Evolutionary conservation across 257 asterid species (phyloP), one percentile per base, ranked within the genome.

Genomic region (Gentiana macrophylla): DNA sequence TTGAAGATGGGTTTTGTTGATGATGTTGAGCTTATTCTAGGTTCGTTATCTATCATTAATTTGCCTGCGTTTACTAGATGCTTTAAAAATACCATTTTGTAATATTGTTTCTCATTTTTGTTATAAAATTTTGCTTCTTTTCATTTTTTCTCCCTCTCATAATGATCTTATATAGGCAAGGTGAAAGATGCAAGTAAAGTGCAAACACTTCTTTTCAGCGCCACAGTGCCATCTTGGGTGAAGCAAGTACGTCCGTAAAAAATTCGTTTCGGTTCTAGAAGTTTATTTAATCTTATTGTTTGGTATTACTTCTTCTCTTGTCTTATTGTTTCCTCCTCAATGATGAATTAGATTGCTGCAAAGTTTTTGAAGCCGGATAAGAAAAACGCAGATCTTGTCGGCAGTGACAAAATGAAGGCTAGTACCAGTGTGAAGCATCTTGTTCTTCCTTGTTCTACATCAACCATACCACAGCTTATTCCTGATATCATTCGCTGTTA

Each of bases 1-100:
- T 69, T 92, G 78, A 83, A 89, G 72, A 92, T 92, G 95, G 99
- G 99, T 58, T 92, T 92, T 74, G 99, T 92, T 60, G 99, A 92
- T 12, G 99, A 92, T 49, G 99, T 92, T 65, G 99, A 92, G 72
- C 81, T 92, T 52, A 88, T 92, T 78, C 86, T 92, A 47, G 95
- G 98, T 91, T 79, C 41, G 74, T 37, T 32, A 51, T 46, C n/a
- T 2, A 46, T 51, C 13, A 38, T 59, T 7, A 35, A 13, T 3
- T 15, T 24, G 24, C n/a, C 59, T 13, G 3, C 10, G 9, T 35
- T 5, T 41, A 12, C 43, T 44, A 8, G 36, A 13, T 34, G 3
- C 36, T 43, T 37, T 11, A 35, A 32, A 9, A 33, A 37, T 32
- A 32, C 2, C 47, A 32, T 32, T 33, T 47, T 56, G 35, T 12